phyloP scores from a whole-genome alignment of 345 rosid genomes.

The Gossypium rotundifolium region DNA sequence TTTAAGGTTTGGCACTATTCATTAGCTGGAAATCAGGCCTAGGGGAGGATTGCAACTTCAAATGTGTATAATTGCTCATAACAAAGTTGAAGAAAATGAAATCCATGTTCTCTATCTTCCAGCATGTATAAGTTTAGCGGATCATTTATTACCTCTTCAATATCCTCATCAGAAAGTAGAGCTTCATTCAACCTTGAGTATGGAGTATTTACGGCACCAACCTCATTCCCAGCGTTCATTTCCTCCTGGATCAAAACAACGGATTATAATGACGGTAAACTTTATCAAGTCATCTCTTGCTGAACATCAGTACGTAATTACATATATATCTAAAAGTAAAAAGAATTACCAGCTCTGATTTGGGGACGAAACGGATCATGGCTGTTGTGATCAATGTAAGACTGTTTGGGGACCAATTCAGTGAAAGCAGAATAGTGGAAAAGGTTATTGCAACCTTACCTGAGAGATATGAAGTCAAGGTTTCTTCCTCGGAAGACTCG shows the following conservation, averaged over 20 bases:
- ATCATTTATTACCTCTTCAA: constrained; percentile 50
- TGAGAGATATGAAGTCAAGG: too few species aligned
- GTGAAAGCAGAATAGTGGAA: too few species aligned
- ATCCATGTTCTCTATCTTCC: neutral
- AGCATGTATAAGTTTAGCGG: neutral
- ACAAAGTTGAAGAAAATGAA: neutral
- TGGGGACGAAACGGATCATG: too few species aligned
- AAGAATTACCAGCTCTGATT: too few species aligned
- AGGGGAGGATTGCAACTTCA: constrained; percentile 2
- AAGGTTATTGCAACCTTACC: too few species aligned
- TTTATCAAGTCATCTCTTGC: neutral
- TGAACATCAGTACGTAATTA: neutral
- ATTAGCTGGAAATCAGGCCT: neutral
- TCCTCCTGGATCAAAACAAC: constrained; percentile 37
- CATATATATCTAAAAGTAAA: neutral
- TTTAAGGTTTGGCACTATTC: neutral
- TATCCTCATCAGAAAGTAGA: constrained; percentile 26
- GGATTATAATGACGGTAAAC: neutral
- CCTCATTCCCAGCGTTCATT: constrained; percentile 29
- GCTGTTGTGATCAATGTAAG: too few species aligned
- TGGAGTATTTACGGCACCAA: constrained; percentile 29
- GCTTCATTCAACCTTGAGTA: constrained; percentile 30
- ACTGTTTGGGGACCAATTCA: too few species aligned
- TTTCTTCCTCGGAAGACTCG: too few species aligned
- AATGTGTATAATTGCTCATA: neutral